Percentiles rank a stretch among this genome's conserved stretches.
Conservation (phyloP, 2,329 filamentous ascomycete species). For the Talaromyces sp. region DNA sequence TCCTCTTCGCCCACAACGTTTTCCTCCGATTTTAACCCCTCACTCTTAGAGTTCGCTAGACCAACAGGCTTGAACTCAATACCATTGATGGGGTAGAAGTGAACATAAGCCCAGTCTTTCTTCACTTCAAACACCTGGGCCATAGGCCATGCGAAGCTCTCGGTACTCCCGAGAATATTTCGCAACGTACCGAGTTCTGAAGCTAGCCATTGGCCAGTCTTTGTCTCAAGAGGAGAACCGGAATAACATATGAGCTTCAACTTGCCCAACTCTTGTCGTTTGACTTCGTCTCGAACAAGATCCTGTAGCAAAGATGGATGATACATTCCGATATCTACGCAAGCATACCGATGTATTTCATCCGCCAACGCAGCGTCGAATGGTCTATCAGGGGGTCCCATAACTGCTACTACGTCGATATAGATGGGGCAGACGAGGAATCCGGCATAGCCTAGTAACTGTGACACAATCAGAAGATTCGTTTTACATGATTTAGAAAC, state of each 20-base stretch:
- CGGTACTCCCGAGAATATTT: slow-evolving; percentile 26
- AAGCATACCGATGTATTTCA: slow-evolving; percentile 22
- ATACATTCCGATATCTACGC: slow-evolving; percentile 21
- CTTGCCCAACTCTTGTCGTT: slow-evolving; percentile 20
- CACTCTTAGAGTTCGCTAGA: background rate
- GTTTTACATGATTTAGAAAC: background rate
- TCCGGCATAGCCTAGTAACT: slow-evolving; percentile 24
- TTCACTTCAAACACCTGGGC: slow-evolving; percentile 10
- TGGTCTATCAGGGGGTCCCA: slow-evolving; percentile 20
- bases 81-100: slow-evolving; percentile 21
- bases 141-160: slow-evolving; percentile 22
- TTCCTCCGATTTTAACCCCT: background rate
- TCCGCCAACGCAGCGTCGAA: slow-evolving; percentile 19
- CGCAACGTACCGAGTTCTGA: slow-evolving; percentile 17
- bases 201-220: slow-evolving; percentile 26
- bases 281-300: slow-evolving; percentile 18
- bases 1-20: slow-evolving; percentile 15
- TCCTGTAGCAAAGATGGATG: slow-evolving; percentile 26
- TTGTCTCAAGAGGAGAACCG: slow-evolving; percentile 27
- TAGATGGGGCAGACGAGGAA: slow-evolving; percentile 22
- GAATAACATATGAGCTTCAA: slow-evolving; percentile 23
- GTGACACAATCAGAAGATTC: background rate
- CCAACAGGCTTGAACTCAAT: slow-evolving; percentile 17
- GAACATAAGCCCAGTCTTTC: slow-evolving; percentile 23
- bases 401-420: slow-evolving; percentile 19